Evolutionary conservation across 768 basidiomycete genomes (phyloP).

Genomic region (Jaapia argillacea): DNA sequence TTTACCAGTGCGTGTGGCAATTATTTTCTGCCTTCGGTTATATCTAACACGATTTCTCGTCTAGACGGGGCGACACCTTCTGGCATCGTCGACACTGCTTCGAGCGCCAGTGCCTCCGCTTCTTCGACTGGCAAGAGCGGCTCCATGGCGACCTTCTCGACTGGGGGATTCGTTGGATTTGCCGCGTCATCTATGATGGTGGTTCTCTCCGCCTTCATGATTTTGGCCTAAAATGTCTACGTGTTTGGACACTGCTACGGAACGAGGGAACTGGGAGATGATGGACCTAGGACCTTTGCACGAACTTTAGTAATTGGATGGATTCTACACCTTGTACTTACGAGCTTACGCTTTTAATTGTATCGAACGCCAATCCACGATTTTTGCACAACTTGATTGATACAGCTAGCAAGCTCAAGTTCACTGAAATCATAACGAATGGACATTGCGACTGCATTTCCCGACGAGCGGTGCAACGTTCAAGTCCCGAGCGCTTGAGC

Average conservation of each 20-base stretch:
- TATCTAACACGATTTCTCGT: background rate
- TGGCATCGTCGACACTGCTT: conserved; percentile 24
- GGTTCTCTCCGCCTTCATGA: background rate
- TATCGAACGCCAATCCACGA: too few species aligned
- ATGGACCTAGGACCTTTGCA: too few species aligned
- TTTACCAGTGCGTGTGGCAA: conserved; percentile 1
- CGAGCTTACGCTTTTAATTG: too few species aligned
- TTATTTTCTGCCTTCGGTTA: background rate
- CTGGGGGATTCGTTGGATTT: background rate
- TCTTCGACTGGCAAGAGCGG: background rate
- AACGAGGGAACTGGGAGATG: too few species aligned
- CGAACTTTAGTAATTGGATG: background rate
- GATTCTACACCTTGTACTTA: too few species aligned
- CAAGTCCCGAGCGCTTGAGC: too few species aligned
- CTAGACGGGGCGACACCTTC: conserved; percentile 30
- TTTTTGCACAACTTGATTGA: too few species aligned
- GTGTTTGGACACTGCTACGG: background rate
- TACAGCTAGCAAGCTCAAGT: too few species aligned
- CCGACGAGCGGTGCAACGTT: too few species aligned
- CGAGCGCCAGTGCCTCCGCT: conserved; percentile 12
- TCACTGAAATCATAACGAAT: too few species aligned
- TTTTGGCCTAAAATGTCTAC: background rate
- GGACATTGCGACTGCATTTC: too few species aligned
- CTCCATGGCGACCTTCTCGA: background rate
- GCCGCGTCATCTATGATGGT: background rate